Evolutionary conservation across 306 rosid genomes (phyloP), one percentile per base, ranked within the genome.

Genomic region (Quercus aquifolioides): DNA sequence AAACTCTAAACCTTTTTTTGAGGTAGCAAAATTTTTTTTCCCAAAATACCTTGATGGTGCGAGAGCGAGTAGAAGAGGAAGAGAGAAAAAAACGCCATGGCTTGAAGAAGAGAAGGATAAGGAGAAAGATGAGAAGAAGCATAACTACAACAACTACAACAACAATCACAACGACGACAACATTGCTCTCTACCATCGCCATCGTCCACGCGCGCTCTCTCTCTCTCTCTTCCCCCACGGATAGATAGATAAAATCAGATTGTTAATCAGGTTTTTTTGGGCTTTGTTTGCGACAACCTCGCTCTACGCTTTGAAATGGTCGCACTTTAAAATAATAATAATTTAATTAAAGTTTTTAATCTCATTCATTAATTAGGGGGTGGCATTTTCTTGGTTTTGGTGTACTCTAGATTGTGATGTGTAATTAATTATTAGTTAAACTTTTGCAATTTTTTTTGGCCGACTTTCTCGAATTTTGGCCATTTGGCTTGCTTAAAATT

Each of bases 41-140:
- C 46, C 46, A 41, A 2, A 41, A 41, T 63, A 90, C 98, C 97
- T 90, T 87, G 87, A 82, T 64, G 55, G 89, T 51, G 76, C 86
- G 87, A 79, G 83, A 86, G 19, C 83, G 93, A 23, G 84, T 55
- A 77, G 76, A 82, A 70, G 91, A 84, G 87, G 84, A 74, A 79
- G 85, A 71, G 78, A 79, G 84, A 63, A 92, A 87, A 87, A 95
- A 89, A 43, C 98, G 99, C 98, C 99, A 96, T 87, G 98, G 99
- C 87, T 90, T 93, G 81, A 89, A 96, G 94, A 83, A 89, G 73
- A 93, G 31, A 79, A 96, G 52, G 83, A 91, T 55, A 82, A 96
- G 52, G 80, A 93, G 19, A 79, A 91, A 26, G 86, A 96, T 83
- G 83, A 93, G 83, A 89, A 96, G 88, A 85, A 95, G 91, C 98